Percentiles rank a stretch among this genome's conserved stretches.
Conservation (phyloP, 768 basidiomycete species). For the Kwoniella bestiolae region DNA sequence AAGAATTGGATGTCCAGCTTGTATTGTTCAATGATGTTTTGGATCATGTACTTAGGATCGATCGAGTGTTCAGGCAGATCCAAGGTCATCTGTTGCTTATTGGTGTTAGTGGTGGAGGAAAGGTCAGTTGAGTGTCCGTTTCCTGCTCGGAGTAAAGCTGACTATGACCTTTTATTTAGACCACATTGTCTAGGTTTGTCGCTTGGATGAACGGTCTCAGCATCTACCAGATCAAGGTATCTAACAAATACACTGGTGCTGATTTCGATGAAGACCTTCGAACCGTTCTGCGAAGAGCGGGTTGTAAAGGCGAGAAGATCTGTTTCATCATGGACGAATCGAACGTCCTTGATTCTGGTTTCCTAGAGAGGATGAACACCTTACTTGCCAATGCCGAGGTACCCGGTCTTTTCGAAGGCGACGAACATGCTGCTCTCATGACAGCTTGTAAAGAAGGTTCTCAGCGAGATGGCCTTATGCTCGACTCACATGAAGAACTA, state of each 20-base stretch:
- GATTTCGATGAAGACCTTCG: constrained; percentile 98
- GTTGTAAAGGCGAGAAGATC: constrained; percentile 98
- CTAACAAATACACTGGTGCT: constrained; percentile 97
- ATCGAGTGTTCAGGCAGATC: constrained; percentile 96
- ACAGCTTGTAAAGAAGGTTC: constrained; percentile 99
- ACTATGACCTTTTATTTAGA: constrained; percentile 62
- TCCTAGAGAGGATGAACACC: constrained; percentile 99
- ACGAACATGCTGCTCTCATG: constrained; percentile 96
- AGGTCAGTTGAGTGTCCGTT: constrained; percentile 64
- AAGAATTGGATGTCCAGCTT: constrained; percentile 95
- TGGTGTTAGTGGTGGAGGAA: constrained; percentile 97
- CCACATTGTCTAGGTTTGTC: constrained; percentile 94
- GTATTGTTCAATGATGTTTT: constrained; percentile 98
- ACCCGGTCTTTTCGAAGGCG: constrained; percentile 99
- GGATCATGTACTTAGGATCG: constrained; percentile 96
- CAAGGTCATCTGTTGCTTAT: constrained; percentile 96
- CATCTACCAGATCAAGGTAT: constrained; percentile 99
- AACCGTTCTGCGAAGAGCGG: constrained; percentile 88
- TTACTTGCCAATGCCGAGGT: constrained; percentile 99
- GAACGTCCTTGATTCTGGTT: constrained; percentile 97
- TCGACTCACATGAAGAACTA: constrained; percentile 95
- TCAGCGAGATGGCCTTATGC: constrained; percentile 96
- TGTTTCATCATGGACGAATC: constrained; percentile 99
- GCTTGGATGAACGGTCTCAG: constrained; percentile 99
- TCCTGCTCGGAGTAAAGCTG: background rate